Evolutionary conservation across 2,329 filamentous ascomycete species (phyloP), one percentile per base, ranked within the genome.

Genomic region (Aspergillus sp.): DNA sequence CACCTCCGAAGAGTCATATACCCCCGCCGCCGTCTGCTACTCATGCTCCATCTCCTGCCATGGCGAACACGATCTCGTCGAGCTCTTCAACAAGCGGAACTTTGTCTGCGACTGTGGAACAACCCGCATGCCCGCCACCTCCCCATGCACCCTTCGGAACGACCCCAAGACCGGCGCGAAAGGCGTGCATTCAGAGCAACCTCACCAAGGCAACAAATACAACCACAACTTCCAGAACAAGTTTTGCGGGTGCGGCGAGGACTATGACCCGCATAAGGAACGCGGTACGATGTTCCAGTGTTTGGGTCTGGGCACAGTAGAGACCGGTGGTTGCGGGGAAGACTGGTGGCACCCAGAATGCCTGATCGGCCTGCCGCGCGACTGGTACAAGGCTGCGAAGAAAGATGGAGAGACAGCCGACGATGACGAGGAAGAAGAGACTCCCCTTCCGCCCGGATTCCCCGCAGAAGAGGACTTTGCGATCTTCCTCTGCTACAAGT

Each of bases 221-320:
- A 97, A 97, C 71, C 91, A 97, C 63, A 99, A 99, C 80, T 99
- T 96, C 70, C 85, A 87, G 67, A 98, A 98, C 70, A 86, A 84
- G 48, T 99, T 99, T 78, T 99, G 95, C 74, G 91, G 90, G 2
- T 99, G 95, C 71, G 86, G 86, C 30, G 89, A 93, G 70, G 87
- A 93, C 61, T 99, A 99, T 73, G 90, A 97, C 73, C 87, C 94
- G 0, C 86, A 94, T 51, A 84, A 91, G 72, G 92, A 99, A 74
- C 96, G 94, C 69, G 94, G 94, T 0, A 98, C 93, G 41, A 99
- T 99, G 95, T 99, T 96, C 69, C 95, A 99, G 76, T 99, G 95
- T 72, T 76, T 98, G 2, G 94, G 94, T 0, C 80, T 98, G 0
- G 92, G 92, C 0, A 89, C 87, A 0, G 83, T 85, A 12, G 90